These are phyloP conservation scores for Eimeria acervulina DNA, from an alignment of 169 alveolate genomes.

Conservation along the genomic window DNA sequence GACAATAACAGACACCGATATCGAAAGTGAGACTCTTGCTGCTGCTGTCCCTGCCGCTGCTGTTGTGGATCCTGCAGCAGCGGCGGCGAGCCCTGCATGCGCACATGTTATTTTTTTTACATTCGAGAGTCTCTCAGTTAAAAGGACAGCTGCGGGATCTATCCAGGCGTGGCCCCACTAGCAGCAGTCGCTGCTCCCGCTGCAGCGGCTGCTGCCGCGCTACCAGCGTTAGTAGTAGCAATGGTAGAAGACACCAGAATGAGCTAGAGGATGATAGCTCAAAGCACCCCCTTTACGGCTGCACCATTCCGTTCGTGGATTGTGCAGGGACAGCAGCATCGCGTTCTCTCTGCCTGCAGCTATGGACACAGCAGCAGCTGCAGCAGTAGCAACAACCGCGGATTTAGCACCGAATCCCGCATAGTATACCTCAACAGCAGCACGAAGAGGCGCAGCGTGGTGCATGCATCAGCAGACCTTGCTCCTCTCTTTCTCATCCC, in stretches of 20 bases:
- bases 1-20: neutral
- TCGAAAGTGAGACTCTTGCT: neutral
- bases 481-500: slow-evolving; percentile 33
- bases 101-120: neutral
- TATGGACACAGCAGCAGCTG: neutral
- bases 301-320: too few species aligned
- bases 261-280: too few species aligned
- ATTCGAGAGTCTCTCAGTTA: too few species aligned
- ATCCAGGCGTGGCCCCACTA: too few species aligned
- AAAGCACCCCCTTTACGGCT: too few species aligned
- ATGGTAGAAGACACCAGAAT: too few species aligned
- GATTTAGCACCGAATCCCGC: slow-evolving; percentile 37
- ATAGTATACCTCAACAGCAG: slow-evolving; percentile 26
- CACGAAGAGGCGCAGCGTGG: slow-evolving; percentile 62
- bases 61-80: neutral
- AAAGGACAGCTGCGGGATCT: too few species aligned
- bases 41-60: neutral
- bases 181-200: too few species aligned
- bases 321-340: neutral
- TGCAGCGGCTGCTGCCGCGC: neutral
- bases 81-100: neutral
- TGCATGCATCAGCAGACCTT: slow-evolving; percentile 54
- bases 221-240: neutral
- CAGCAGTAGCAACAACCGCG: slow-evolving; percentile 2
- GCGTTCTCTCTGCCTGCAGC: too few species aligned